Base-by-base conservation (phyloP, 177 flowering plant genomes). In the Viscum album region DNA sequence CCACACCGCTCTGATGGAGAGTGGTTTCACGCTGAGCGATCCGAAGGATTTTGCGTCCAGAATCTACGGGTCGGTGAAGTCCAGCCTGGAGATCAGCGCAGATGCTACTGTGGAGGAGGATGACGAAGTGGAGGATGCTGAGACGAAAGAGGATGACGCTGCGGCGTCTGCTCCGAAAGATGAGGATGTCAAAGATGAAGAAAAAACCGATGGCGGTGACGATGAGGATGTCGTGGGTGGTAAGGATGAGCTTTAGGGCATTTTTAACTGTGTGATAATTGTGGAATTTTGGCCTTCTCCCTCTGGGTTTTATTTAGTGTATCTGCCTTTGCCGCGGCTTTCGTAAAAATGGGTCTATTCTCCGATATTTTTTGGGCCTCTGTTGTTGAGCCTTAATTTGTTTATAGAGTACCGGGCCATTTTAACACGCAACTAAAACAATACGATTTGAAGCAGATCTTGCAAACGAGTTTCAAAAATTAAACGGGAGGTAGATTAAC, bases 1-100 rank as follows among this genome's bases (percentile, higher is more conserved):
- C 83, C 97, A 94, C 69, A 94, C 97, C 6, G 92, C 96, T 16
- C 84, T 94, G 23, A 82, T 92, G 90, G 97, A 92, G 81, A 92
- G 96, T 71, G 97, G 97, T 16, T 92, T 92, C 75, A n/a, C 72
- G 63, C 85, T 83, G 7, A 69, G 23, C 32, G 96, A 92, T 62
- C 97, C 97, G 31, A 88, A 92, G 81, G 94, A 87, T 60, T 92
- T 94, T 69, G 96, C 99, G 13, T 79, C 85, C 32, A 74, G 85
- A 4, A 88, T 94, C 67, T 88, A 94, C 72, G 73, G 71, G 68
- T 82, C 96, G 0, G 97, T 92, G 78, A 94, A 89, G 77, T 28
- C 77, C 30, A 82, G 92, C 73, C 81, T 94, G 36, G 79, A 86
- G 65, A 85, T 94, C 68, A 87, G 83, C 71, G 89, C 96, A 13